phyloP scores from a whole-genome alignment of 2,329 filamentous ascomycete species.

The Myrmaecium sp. region DNA sequence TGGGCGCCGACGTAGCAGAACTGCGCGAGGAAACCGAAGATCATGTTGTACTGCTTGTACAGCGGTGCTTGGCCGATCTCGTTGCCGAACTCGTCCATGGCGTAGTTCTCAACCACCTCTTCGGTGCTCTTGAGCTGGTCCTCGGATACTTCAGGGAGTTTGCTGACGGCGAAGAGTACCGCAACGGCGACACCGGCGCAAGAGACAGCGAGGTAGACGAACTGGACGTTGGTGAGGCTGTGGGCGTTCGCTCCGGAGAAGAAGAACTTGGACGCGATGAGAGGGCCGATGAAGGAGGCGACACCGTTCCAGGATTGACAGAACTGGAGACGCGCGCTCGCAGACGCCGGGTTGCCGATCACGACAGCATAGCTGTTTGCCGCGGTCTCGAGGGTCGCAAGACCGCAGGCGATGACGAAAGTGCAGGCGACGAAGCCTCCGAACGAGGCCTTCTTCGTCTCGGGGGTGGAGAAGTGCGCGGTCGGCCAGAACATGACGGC shows the following conservation, averaged over 20 bases:
- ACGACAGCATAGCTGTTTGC: slow-evolving; percentile 24
- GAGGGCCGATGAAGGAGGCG: slow-evolving; percentile 22
- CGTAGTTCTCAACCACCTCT: slow-evolving; percentile 12
- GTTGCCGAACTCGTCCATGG: slow-evolving; percentile 13
- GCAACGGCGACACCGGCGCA: slow-evolving; percentile 18
- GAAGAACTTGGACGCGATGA: slow-evolving; percentile 9
- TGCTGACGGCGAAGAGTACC: slow-evolving; percentile 19
- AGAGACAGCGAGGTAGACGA: slow-evolving; percentile 23
- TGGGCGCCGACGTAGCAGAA: slow-evolving; percentile 23
- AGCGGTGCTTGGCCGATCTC: slow-evolving; percentile 16
- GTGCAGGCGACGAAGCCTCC: slow-evolving; percentile 22
- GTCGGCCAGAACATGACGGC: slow-evolving; percentile 23
- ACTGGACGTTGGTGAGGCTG: slow-evolving; percentile 9
- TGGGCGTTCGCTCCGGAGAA: slow-evolving; percentile 3
- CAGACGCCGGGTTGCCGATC: slow-evolving; percentile 18
- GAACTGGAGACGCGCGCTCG: slow-evolving; percentile 21
- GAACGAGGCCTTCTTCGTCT: slow-evolving; percentile 15
- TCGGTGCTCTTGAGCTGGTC: slow-evolving; percentile 13
- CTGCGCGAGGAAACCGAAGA: slow-evolving; percentile 19
- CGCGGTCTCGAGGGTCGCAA: slow-evolving; percentile 21
- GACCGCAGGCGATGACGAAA: slow-evolving; percentile 22
- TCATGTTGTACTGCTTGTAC: slow-evolving; percentile 24
- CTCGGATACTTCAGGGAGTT: slow-evolving; percentile 18
- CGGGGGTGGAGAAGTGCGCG: slow-evolving; percentile 15
- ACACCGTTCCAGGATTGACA: slow-evolving; percentile 23